These are phyloP conservation scores for Cajanus cajan DNA, from an alignment of 306 rosid genomes.

Conservation along the genomic window DNA sequence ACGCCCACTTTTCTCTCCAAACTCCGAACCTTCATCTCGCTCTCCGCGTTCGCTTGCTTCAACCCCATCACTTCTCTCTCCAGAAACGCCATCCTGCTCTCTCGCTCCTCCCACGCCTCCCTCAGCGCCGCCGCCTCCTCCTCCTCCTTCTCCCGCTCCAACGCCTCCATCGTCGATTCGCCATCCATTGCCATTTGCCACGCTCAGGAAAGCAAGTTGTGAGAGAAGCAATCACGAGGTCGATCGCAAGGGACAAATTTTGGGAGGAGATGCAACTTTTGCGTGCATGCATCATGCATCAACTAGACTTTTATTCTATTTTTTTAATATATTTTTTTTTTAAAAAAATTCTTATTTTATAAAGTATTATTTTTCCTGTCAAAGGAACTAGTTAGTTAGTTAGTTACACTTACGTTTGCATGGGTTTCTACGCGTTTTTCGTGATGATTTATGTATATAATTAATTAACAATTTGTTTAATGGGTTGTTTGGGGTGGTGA, in stretches of 20 bases:
- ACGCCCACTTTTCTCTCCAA: conserved; percentile 66
- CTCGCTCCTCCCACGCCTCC: conserved; percentile 44
- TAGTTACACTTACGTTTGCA: too few species aligned
- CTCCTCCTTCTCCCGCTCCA: conserved; percentile 58
- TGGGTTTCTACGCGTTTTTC: too few species aligned
- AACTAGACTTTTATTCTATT: background rate
- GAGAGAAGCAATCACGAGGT: background rate
- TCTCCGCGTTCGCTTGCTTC: conserved; percentile 46
- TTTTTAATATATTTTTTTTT: background rate
- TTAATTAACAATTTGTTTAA: too few species aligned
- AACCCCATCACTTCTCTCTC: conserved; percentile 51
- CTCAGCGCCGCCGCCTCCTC: conserved; percentile 42
- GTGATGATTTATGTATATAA: too few species aligned
- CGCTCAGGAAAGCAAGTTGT: too few species aligned
- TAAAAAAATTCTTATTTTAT: too few species aligned
- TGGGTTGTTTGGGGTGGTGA: too few species aligned
- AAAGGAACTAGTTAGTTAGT: too few species aligned
- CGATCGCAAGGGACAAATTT: background rate
- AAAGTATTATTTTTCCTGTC: too few species aligned
- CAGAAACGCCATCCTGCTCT: conserved; percentile 31
- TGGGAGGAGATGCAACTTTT: background rate
- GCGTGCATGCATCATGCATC: background rate
- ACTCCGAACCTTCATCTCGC: conserved; percentile 66
- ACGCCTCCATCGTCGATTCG: conserved; percentile 28
- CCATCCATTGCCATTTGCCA: too few species aligned